Evolutionary conservation across 2,329 filamentous ascomycete genomes (phyloP), one percentile per base, ranked within the genome.

Genomic region (Xylariaceae sp.): DNA sequence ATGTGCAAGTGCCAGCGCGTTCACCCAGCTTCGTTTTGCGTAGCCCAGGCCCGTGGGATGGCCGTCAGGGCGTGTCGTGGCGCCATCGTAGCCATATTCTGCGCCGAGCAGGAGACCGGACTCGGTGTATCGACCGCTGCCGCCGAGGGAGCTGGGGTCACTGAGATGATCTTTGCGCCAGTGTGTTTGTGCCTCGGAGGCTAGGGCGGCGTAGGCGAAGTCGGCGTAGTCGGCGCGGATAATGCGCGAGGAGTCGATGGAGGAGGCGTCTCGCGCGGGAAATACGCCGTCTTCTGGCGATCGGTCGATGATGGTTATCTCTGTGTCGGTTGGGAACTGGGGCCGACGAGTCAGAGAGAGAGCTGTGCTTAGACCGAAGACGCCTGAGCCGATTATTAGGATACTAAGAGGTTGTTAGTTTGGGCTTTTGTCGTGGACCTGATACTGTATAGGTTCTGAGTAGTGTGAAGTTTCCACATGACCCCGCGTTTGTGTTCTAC

Each of bases 191-290:
- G 90, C 90, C 33, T 81, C 74, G 15, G 81, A 76, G 17, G 86
- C 90, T 41, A 97, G 81, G 14, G 75, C 72, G 6, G 89, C 81
- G 69, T 97, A 97, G 18, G 84, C 80, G 0, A 81, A 72, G 63
- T 92, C 84, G 5, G 88, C 85, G 64, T 97, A 97, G 75, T 97
- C 92, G 44, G 81, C 71, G 49, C 83, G 76, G 56, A 86, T 75
- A 58, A 86, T 83, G 57, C 83, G 78, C 12, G 81, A 85, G 4
- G 75, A 75, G 68, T 86, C 83, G 61, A 85, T 76, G 56, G 78
- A 82, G 44, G 81, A 76, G 49, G 76, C 75, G 60, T 86, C 81
- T 39, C 74, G 69, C 6, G 80, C 74, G 2, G 82, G 82, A 61
- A 85, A 84, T 35, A 85, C 77, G 22, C 69, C 68, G 42, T 62